A percentile compares a stretch with the other conserved stretches of the same genome.
phyloP scores from a whole-genome alignment of 2,329 filamentous ascomycete species.

The Pseudogymnoascus sp. region DNA sequence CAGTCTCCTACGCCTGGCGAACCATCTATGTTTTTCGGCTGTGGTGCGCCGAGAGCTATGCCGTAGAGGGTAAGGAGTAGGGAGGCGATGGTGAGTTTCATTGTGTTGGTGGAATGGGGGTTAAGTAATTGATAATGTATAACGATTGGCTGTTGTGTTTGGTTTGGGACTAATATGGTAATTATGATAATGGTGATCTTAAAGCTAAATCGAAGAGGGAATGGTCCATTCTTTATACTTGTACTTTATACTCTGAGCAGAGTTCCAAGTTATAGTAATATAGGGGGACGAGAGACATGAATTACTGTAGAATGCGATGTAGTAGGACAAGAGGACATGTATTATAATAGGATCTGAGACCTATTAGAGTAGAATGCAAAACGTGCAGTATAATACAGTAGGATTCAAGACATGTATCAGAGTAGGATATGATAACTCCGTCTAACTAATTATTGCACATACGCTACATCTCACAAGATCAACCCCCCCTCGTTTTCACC shows the following conservation, averaged over 20 bases:
- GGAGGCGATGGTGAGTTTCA: neutral
- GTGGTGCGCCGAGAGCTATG: too few species aligned
- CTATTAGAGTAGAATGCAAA: neutral
- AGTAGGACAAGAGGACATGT: neutral
- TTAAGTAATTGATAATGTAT: neutral
- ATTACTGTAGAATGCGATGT: neutral
- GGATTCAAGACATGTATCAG: neutral
- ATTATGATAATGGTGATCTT: neutral
- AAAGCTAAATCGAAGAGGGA: neutral
- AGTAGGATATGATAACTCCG: neutral
- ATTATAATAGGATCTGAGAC: neutral
- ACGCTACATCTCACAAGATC: neutral
- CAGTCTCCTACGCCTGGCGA: neutral
- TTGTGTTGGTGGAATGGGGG: neutral
- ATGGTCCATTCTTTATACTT: neutral
- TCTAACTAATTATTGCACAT: neutral
- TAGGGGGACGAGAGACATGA: neutral
- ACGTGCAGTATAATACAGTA: neutral
- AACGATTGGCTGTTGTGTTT: neutral
- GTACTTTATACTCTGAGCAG: neutral
- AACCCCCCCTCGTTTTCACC: neutral
- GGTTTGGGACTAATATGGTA: neutral
- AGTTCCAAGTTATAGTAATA: neutral
- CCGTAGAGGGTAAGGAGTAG: neutral
- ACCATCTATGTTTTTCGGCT: too few species aligned